Evolutionary conservation across 495 filamentous ascomycete species (phyloP).

Genomic region (Staphylotrichum tortipilum): DNA sequence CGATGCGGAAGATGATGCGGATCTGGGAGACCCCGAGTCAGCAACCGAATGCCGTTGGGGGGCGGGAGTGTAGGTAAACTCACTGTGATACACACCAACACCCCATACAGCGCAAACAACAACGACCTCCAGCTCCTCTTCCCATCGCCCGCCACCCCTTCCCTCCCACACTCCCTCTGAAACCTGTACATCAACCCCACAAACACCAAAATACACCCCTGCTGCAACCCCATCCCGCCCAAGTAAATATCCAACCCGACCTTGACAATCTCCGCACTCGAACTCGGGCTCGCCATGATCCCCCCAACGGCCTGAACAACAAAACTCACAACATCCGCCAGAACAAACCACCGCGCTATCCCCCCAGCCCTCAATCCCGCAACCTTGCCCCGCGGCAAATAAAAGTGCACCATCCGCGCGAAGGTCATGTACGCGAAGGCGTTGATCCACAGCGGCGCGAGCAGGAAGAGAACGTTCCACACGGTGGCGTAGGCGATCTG

Average conservation of each 20-base stretch:
- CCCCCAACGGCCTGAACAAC: slow-evolving; percentile 53
- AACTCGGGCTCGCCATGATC: slow-evolving; percentile 26
- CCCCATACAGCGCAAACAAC: slow-evolving; percentile 43
- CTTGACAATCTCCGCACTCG: slow-evolving; percentile 12
- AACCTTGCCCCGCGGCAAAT: slow-evolving; percentile 40
- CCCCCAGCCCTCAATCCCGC: slow-evolving; percentile 40
- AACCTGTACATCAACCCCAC: slow-evolving; percentile 38
- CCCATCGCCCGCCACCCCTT: slow-evolving; percentile 14
- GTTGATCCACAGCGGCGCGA: slow-evolving; percentile 50
- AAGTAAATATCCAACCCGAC: slow-evolving; percentile 52
- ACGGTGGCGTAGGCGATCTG: slow-evolving; percentile 14
- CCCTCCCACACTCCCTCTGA: slow-evolving; percentile 26
- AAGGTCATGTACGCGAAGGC: slow-evolving; percentile 64
- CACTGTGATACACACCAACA: slow-evolving; percentile 45
- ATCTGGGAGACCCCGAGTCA: slow-evolving; percentile 20
- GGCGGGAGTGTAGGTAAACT: slow-evolving; percentile 10
- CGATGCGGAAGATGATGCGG: slow-evolving; percentile 53
- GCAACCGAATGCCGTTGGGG: too few relatives aligned
- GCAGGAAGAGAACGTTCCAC: slow-evolving; percentile 32
- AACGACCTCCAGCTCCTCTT: slow-evolving; percentile 35
- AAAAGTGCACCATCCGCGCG: slow-evolving; percentile 54
- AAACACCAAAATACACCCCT: slow-evolving; percentile 51
- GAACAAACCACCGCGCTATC: slow-evolving; percentile 51
- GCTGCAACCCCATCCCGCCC: slow-evolving; percentile 52
- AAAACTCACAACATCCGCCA: slow-evolving; percentile 54